Conservation (phyloP, 2,329 filamentous ascomycete genomes). For the Xylariaceae sp. region DNA sequence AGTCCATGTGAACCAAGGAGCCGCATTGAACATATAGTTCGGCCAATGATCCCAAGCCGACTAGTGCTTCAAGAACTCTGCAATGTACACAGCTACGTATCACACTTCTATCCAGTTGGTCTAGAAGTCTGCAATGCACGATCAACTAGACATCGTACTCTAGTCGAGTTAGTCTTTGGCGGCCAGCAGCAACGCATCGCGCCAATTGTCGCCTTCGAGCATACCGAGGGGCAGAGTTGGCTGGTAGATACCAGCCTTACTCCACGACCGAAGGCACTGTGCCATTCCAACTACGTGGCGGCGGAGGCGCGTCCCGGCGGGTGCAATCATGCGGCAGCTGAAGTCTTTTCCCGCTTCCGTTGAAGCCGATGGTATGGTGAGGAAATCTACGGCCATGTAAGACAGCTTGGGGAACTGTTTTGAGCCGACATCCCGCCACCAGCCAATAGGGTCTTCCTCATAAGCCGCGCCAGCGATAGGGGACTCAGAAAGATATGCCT, state of each 20-base stretch:
- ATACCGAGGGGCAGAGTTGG: neutral
- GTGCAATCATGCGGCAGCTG: neutral
- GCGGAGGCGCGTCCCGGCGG: neutral
- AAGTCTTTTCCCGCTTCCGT: neutral
- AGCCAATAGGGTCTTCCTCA: neutral
- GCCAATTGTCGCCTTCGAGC: neutral
- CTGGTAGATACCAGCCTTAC: neutral
- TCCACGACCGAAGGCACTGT: neutral
- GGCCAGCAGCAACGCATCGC: neutral
- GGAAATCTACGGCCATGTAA: neutral
- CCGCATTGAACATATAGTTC: no score
- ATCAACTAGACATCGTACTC: no score
- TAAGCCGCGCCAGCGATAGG: neutral
- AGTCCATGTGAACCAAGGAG: neutral
- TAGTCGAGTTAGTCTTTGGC: neutral
- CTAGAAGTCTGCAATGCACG: no score
- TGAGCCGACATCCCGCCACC: neutral
- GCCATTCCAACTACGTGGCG: neutral
- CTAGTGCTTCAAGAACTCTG: no score
- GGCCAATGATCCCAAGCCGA: no score
- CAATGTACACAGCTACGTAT: no score
- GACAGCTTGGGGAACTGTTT: neutral
- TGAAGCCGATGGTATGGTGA: neutral
- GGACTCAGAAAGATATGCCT: neutral
- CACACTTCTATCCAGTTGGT: no score